Conservation (phyloP, 805 yeast genomes). For the Zygosaccharomyces kombuchaensis region DNA sequence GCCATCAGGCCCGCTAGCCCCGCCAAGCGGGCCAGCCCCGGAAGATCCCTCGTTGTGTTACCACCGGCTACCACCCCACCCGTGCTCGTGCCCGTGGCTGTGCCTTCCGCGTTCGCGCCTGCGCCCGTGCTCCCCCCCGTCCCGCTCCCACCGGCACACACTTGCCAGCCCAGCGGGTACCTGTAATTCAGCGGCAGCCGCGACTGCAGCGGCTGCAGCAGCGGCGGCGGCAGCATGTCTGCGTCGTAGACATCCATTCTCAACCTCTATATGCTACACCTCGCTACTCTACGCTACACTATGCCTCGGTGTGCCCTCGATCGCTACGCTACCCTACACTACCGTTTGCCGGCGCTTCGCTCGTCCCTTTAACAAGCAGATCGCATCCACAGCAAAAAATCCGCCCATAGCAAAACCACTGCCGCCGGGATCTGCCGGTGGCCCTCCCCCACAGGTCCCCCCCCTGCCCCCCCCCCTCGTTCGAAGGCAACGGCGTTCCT, state of each 20-base stretch:
- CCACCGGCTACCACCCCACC: no score
- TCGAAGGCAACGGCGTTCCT: background rate
- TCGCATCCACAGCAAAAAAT: slow-evolving; percentile 3
- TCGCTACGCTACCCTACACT: background rate
- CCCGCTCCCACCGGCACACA: background rate
- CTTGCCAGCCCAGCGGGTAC: background rate
- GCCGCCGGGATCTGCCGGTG: background rate
- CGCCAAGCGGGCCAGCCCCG: no score
- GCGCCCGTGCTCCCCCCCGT: background rate
- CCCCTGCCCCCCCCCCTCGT: no score
- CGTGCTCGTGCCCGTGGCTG: no score
- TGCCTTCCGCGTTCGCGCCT: background rate
- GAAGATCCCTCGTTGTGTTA: no score
- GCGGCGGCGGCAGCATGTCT: background rate
- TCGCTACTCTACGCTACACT: background rate
- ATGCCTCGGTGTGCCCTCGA: background rate
- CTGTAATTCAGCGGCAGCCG: background rate
- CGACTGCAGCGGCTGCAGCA: background rate
- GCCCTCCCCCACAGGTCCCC: background rate
- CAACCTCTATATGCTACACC: background rate
- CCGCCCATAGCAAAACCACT: slow-evolving; percentile 4
- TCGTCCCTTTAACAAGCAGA: slow-evolving; percentile 1
- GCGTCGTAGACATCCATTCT: slow-evolving; percentile 1
- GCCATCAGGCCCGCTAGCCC: no score
- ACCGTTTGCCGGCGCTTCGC: background rate